Percentiles rank a stretch among this genome's conserved stretches.
phyloP scores from a whole-genome alignment of 192 early-diverging fungal genomes.

The Pecoramyces ruminantium region DNA sequence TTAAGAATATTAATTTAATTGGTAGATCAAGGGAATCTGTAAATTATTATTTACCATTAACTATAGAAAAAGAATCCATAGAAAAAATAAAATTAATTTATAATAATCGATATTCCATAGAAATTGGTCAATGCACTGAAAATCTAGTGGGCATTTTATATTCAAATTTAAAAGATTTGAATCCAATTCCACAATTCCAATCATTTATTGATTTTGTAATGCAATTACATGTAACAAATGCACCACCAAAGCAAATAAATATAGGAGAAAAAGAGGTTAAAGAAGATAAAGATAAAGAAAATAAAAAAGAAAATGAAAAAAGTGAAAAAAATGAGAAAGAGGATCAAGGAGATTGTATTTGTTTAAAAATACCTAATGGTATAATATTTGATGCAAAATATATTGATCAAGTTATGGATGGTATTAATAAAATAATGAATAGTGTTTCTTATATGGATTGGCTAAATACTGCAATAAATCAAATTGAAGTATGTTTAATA shows the following conservation, averaged over 20 bases:
- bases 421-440: background rate
- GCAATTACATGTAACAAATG: background rate
- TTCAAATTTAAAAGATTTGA: too few species aligned
- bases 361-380: background rate
- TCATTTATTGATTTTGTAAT: background rate
- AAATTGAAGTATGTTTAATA: background rate
- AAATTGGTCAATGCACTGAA: background rate
- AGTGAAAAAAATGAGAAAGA: background rate
- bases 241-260: too few species aligned
- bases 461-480: background rate
- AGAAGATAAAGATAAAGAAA: too few species aligned
- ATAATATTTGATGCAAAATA: background rate
- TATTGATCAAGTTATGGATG: background rate
- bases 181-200: background rate
- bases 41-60: too few species aligned
- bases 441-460: background rate
- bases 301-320: background rate
- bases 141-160: background rate
- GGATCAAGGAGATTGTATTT: background rate
- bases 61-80: too few species aligned
- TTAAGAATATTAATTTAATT: background rate
- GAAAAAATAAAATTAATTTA: too few species aligned
- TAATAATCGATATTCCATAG: background rate
- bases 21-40: too few species aligned
- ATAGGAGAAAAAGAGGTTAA: too few species aligned